These are phyloP conservation scores for Bacidia rubella DNA, from an alignment of 495 filamentous ascomycete species.

Conservation along the genomic window DNA sequence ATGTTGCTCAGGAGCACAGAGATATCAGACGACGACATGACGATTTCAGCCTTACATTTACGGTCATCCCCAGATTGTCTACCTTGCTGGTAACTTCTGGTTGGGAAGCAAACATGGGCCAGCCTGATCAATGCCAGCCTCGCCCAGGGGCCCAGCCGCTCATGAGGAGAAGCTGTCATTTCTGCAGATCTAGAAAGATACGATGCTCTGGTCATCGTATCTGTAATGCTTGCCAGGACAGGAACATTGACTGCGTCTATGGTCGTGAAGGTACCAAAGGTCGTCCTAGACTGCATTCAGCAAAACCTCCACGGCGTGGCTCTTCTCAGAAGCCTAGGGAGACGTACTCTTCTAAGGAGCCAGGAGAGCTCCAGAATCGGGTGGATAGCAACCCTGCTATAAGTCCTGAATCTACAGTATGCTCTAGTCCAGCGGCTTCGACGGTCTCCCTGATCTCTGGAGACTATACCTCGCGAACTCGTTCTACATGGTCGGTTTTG, in stretches of 20 bases:
- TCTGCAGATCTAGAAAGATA: conserved; percentile 21
- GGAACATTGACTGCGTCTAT: conserved; percentile 21
- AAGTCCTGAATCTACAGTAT: no score
- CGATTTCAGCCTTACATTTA: no score
- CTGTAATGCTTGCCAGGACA: conserved; percentile 19
- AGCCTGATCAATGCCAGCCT: neutral
- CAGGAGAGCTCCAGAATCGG: no score
- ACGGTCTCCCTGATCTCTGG: no score
- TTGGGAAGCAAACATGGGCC: neutral
- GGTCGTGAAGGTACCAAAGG: conserved; percentile 18
- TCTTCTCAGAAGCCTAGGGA: neutral
- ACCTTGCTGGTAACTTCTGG: no score
- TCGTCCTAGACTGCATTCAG: conserved; percentile 6
- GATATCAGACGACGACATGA: no score
- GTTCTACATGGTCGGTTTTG: no score
- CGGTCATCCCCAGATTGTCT: no score
- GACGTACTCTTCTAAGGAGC: neutral
- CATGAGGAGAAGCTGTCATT: conserved; percentile 20
- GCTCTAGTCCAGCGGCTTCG: no score
- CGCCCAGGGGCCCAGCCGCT: conserved; percentile 3
- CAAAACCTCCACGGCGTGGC: neutral
- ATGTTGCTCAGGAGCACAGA: no score
- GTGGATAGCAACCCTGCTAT: no score
- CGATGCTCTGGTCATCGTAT: conserved; percentile 20
- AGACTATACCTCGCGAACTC: no score